Evolutionary conservation across 805 yeast species (phyloP), one percentile per base, ranked within the genome.

Genomic region (Jamesozyma rosinii): DNA sequence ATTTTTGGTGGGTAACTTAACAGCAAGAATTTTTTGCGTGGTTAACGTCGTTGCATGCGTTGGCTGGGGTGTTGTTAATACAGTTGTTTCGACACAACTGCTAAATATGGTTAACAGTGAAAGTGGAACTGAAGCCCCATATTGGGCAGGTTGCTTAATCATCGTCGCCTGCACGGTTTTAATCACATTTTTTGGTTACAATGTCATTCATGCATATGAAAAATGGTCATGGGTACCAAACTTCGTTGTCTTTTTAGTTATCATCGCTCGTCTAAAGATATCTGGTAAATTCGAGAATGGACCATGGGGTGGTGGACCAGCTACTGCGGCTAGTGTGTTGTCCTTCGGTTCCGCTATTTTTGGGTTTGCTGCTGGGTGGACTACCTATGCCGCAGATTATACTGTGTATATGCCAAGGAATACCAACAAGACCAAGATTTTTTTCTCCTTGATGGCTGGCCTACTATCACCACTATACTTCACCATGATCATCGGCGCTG

Each of bases 61-160:
- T 44, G 95, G 97, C 54, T 88, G 96, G 96, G 84, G 92, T 65
- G 86, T 95, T 10, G 90, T 87, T 38, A 89, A 89, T 66, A 84
- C 84, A 47, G 83, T 87, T 76, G 83, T 86, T 21, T 79, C 92
- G 21, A 95, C 95, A 20, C 92, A 85, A 63, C 67, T 88, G 51
- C 69, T 88, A 47, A 79, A 81, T 65, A 78, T 82, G 59, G 81
- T 89, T 47, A 86, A 86, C 68, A 4, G 10, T 5, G 35, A n/a
- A 5, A 67, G 63, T 46, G 45, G 47, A 2, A 68, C 65, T 47
- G 53, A 69, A 48, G 68, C 83, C 49, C 96, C 96, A 30, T 83
- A 89, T 29, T 84, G 95, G 90, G 96, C 87, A 34, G 95, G 90
- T 29, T 81, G 92, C 63, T 56, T 88, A 44, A 75, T 88, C 43